Evolutionary conservation across 2,329 filamentous ascomycete species (phyloP), one percentile per base, ranked within the genome.

Genomic region (Stromatinia cepivora): DNA sequence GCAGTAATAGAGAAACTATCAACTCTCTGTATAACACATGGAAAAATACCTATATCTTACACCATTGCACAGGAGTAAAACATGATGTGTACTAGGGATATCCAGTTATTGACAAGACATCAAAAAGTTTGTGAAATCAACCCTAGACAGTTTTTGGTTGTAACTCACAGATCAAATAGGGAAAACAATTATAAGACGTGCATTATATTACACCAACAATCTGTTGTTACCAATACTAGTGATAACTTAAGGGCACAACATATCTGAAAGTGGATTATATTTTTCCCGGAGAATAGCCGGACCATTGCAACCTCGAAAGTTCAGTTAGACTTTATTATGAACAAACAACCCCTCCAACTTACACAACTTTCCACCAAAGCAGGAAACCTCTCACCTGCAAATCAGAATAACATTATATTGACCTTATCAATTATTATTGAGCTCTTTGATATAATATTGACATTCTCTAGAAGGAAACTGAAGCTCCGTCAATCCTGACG

Each of bases 271-370:
- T 28, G 31, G 54, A 50, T 39, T 52, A 17, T 50, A 39, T 22
- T 17, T 62, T 25, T 10, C 15, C 61, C 61, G 46, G 34, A 4
- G 39, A 64, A 63, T 28, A 25, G 22, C 48, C 66, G 66, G 66
- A 28, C 11, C 46, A n/a, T 48, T 68, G 31, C 36, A 63, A 66
- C 53, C 45, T 66, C 45, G 45, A 67, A 67, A 62, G 54, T 31
- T 17, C 45, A 48, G 25, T 67, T 13, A 11, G 31, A 48, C n/a
- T 45, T 59, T 59, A 36, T 57, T 42, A 52, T 31, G 34, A 52
- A 65, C 42, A 67, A 42, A 50, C 65, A 53, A 67, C 66, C 66
- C 66, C 66, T 67, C 66, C 66, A 67, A 62, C 17, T 45, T 15
- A 62, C 56, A 50, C 56, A 25, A 42, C 42, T 62, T 61, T 58